Conservation (phyloP, 768 basidiomycete genomes). For the Dacryopinax spathularia region DNA sequence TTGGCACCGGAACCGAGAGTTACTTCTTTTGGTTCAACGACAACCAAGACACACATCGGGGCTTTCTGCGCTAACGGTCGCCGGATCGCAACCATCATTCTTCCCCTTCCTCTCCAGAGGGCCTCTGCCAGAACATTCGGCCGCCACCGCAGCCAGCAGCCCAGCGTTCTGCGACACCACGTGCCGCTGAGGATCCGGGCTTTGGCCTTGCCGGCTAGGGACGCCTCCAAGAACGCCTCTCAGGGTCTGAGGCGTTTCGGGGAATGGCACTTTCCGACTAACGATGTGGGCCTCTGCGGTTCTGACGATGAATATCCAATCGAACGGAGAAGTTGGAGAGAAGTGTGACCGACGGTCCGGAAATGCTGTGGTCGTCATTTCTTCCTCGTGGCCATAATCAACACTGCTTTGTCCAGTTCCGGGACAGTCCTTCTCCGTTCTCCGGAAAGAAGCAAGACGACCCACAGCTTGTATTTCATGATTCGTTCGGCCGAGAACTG, state of each 20-base stretch:
- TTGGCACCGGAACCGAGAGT: not conserved
- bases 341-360: not conserved
- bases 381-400: not conserved
- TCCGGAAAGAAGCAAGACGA: not conserved
- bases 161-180: no score
- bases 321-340: not conserved
- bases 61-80: not conserved
- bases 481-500: not conserved
- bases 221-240: constrained; percentile 1
- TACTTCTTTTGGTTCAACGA: not conserved
- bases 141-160: not conserved
- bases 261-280: constrained; percentile 1
- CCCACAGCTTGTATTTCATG: not conserved
- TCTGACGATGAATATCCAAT: not conserved
- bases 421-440: not conserved
- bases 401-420: not conserved
- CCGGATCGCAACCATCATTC: no score
- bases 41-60: not conserved
- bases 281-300: not conserved
- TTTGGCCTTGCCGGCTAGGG: not conserved
- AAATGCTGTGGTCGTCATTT: not conserved
- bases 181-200: not conserved
- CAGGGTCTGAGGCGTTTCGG: constrained; percentile 2
- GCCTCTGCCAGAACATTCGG: not conserved
- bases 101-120: no score